A percentile compares a stretch with the other conserved stretches of the same genome.
These are phyloP conservation scores for Metschnikowia borealis DNA, from an alignment of 805 yeast genomes.

Conservation along the genomic window DNA sequence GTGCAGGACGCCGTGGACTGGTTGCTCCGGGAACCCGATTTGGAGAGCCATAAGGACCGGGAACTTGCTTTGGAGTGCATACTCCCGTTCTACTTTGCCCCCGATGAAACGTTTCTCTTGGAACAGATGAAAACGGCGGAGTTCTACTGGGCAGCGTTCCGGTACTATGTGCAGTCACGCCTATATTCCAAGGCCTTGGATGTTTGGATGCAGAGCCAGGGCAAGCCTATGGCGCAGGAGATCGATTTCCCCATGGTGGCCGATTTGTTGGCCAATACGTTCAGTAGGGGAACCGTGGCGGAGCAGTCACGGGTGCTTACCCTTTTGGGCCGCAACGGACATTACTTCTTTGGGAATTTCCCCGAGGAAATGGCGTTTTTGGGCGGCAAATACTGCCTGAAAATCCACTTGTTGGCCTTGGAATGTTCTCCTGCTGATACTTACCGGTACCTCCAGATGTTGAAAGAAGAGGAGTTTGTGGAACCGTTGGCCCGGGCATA, in stretches of 20 bases:
- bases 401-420: conserved; percentile 37
- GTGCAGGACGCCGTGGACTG: conserved; percentile 44
- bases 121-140: conserved; percentile 50
- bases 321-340: conserved; percentile 25
- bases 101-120: conserved; percentile 46
- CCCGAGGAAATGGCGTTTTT: conserved; percentile 32
- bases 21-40: conserved; percentile 43
- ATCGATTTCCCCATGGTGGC: conserved; percentile 13
- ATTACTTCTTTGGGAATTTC: conserved; percentile 24
- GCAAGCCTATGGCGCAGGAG: conserved; percentile 10
- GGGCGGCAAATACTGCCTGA: conserved; percentile 35
- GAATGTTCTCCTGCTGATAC: conserved; percentile 20
- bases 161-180: conserved; percentile 52
- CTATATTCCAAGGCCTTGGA: conserved; percentile 50
- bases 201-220: conserved; percentile 42
- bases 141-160: conserved; percentile 56
- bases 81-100: conserved; percentile 61
- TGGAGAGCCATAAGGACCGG: conserved; percentile 48
- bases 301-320: conserved; percentile 24
- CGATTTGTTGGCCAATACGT: conserved; percentile 26
- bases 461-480: background rate
- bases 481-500: conserved; percentile 15
- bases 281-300: conserved; percentile 13
- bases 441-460: conserved; percentile 29
- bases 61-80: conserved; percentile 75